A percentile compares a stretch with the other conserved stretches of the same genome.
Conservation (phyloP, 192 early-diverging fungal genomes). For the Rhizoclosmatium globosum region DNA sequence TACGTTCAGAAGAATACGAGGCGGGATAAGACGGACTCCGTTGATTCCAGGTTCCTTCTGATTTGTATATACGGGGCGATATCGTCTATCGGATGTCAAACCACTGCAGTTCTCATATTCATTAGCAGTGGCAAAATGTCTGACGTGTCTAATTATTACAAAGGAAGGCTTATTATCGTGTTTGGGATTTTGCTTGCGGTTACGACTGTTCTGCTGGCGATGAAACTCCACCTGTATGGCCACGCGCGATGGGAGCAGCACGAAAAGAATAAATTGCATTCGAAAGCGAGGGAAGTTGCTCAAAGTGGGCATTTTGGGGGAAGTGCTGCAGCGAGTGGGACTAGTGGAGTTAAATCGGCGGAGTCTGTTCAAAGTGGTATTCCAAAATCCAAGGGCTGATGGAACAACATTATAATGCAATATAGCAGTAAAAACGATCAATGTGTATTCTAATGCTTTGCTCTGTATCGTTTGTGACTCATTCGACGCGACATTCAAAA, state of each 20-base stretch:
- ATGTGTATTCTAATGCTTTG: too few relatives aligned
- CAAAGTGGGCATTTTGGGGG: not conserved
- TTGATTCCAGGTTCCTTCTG: not conserved
- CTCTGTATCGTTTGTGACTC: too few relatives aligned
- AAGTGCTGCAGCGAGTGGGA: not conserved
- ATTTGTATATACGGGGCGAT: not conserved
- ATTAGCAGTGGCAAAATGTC: too few relatives aligned
- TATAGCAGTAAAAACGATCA: too few relatives aligned
- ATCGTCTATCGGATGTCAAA: not conserved
- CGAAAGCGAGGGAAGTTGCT: not conserved
- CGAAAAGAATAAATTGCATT: not conserved
- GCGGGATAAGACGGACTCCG: not conserved
- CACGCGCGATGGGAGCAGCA: not conserved
- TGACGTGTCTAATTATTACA: not conserved
- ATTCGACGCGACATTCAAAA: too few relatives aligned
- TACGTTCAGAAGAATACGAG: not conserved
- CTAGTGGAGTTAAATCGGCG: too few relatives aligned
- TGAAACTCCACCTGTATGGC: not conserved
- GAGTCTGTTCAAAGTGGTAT: too few relatives aligned
- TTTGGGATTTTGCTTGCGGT: not conserved
- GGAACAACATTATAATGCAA: too few relatives aligned
- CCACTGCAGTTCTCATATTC: too few relatives aligned
- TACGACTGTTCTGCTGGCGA: not conserved
- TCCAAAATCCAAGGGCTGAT: too few relatives aligned
- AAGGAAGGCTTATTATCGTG: not conserved